Percentiles rank a stretch among this genome's conserved stretches.
phyloP scores from a whole-genome alignment of 768 basidiomycete species.

The Naganishia kalamii region DNA sequence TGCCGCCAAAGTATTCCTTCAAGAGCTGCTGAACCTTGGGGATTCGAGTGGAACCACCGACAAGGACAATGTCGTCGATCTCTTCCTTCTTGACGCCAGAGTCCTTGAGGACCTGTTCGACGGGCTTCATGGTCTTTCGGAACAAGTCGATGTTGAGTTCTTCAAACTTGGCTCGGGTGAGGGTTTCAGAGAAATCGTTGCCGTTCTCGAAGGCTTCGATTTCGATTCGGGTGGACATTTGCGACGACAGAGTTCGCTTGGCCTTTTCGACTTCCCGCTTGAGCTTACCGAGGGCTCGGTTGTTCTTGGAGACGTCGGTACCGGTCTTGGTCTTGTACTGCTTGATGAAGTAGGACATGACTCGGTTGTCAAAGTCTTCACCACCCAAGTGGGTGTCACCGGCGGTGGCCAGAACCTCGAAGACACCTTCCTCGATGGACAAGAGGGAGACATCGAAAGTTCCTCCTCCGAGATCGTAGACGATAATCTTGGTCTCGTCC shows the following conservation, averaged over 20 bases:
- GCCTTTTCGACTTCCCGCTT: conserved; percentile 92
- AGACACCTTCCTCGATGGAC: conserved; percentile 94
- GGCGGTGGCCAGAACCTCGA: conserved; percentile 95
- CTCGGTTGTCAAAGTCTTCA: conserved; percentile 96
- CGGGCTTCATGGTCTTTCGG: conserved; percentile 99
- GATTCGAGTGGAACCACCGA: conserved; percentile 97
- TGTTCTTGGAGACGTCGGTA: conserved; percentile 70
- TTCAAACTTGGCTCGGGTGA: conserved; percentile 97
- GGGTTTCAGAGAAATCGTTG: conserved; percentile 91
- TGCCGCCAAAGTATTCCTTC: conserved; percentile 96
- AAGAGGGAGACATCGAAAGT: conserved; percentile 97
- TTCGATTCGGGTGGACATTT: conserved; percentile 84
- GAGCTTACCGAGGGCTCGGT: conserved; percentile 79
- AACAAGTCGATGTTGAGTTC: conserved; percentile 98
- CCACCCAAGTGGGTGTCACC: conserved; percentile 98
- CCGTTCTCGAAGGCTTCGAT: conserved; percentile 94
- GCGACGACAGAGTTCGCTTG: conserved; percentile 84
- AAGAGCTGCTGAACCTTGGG: conserved; percentile 96
- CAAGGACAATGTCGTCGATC: conserved; percentile 90
- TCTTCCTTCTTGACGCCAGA: conserved; percentile 97
- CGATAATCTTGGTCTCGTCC: conserved; percentile 90
- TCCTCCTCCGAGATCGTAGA: conserved; percentile 96
- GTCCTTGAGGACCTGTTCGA: conserved; percentile 97
- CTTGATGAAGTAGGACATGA: conserved; percentile 92
- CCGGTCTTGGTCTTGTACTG: conserved; percentile 95